Percentiles rank a stretch among this genome's conserved stretches.
Conservation (phyloP, 31 red algal species). For the Pterothamnion heteromorphum region DNA sequence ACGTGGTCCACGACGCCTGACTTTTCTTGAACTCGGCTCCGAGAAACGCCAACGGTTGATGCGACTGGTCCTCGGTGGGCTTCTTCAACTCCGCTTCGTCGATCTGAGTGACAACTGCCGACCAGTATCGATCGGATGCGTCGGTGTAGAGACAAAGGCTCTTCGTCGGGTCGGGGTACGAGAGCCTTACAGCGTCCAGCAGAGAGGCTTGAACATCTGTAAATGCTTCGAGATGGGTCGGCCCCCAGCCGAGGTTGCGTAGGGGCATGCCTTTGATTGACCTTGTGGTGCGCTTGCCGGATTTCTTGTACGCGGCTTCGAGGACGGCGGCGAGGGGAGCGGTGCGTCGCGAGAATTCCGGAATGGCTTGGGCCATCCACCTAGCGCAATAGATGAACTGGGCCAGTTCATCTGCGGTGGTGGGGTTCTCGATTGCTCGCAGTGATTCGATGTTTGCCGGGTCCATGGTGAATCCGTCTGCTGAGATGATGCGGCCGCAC, state of each 20-base stretch:
- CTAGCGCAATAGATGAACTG: constrained; percentile 19
- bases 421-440: neutral
- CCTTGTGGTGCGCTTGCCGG: too few relatives aligned
- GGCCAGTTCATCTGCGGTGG: neutral
- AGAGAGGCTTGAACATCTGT: too few relatives aligned
- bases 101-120: constrained; percentile 22
- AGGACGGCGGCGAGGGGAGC: too few relatives aligned
- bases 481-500: neutral
- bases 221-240: too few relatives aligned
- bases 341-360: neutral
- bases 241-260: too few relatives aligned
- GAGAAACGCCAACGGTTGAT: constrained; percentile 11
- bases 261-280: too few relatives aligned
- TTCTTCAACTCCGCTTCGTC: neutral
- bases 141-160: constrained; percentile 42
- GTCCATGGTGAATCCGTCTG: neutral
- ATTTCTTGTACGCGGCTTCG: too few relatives aligned
- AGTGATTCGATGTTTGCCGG: neutral
- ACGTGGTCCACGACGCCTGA: neutral
- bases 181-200: too few relatives aligned
- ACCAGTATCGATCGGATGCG: neutral
- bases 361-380: neutral
- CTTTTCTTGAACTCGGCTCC: neutral
- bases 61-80: neutral
- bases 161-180: too few relatives aligned